These are phyloP conservation scores for Mycena albidolilacea DNA, from an alignment of 768 basidiomycete species.

Conservation along the genomic window DNA sequence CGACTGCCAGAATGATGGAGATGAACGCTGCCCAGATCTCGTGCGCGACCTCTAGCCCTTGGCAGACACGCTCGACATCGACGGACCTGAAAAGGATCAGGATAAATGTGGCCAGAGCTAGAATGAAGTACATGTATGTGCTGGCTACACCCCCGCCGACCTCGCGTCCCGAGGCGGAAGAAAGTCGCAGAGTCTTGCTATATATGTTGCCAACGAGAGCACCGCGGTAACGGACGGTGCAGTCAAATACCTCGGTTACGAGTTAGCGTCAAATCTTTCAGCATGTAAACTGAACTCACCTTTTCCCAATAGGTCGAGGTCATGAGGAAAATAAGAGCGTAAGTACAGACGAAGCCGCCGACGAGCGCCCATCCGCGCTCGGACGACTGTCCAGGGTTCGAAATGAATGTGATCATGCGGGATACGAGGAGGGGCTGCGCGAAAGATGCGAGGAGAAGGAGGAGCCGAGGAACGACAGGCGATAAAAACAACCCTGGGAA, in stretches of 20 bases:
- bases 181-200: constrained; percentile 19
- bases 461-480: constrained; percentile 14
- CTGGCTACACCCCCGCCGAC: constrained; percentile 33
- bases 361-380: constrained; percentile 28
- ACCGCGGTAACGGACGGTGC: constrained; percentile 22
- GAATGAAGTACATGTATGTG: constrained; percentile 27
- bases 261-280: too few species aligned
- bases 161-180: constrained; percentile 13
- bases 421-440: constrained; percentile 26
- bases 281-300: constrained; percentile 5
- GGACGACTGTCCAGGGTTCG: background rate
- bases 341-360: constrained; percentile 29
- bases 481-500: constrained; percentile 23
- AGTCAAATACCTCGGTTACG: constrained; percentile 21
- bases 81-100: constrained; percentile 16
- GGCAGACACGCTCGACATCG: constrained; percentile 31
- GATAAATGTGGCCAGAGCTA: background rate
- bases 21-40: constrained; percentile 27
- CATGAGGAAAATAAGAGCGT: constrained; percentile 27
- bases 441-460: constrained; percentile 26
- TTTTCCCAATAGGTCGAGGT: constrained; percentile 37
- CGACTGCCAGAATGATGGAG: constrained; percentile 5
- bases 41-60: constrained; percentile 17
- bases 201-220: constrained; percentile 32
- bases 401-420: constrained; percentile 30